Evolutionary conservation across 2,329 filamentous ascomycete species (phyloP).

Genomic region (Dactylellina leptospora): DNA sequence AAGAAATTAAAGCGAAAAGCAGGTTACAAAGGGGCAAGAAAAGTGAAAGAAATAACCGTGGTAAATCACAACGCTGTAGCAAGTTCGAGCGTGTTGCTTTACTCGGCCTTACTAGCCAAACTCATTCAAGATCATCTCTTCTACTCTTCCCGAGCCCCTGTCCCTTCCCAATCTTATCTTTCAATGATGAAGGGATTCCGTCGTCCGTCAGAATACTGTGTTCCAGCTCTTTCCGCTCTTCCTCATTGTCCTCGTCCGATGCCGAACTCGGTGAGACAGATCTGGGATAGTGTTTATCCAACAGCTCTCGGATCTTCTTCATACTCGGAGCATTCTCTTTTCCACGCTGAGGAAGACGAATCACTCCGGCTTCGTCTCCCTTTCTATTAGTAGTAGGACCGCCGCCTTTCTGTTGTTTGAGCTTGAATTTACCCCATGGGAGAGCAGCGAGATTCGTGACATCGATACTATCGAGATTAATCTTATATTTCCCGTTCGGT

Average conservation of each 20-base stretch:
- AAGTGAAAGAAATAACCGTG: too few species aligned
- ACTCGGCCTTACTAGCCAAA: too few species aligned
- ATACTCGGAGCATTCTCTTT: neutral
- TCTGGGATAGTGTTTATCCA: neutral
- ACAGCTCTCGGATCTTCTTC: neutral
- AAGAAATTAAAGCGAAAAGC: too few species aligned
- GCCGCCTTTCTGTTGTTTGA: neutral
- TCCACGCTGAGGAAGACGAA: neutral
- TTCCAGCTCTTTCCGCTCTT: constrained; percentile 13
- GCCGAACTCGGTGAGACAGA: neutral
- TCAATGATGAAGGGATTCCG: constrained; percentile 14
- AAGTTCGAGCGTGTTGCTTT: too few species aligned
- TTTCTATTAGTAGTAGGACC: neutral
- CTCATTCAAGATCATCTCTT: neutral
- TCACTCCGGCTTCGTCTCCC: neutral
- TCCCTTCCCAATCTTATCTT: neutral
- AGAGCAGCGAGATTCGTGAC: constrained; percentile 16
- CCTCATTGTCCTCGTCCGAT: neutral
- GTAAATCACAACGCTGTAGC: too few species aligned
- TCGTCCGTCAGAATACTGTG: constrained; percentile 25
- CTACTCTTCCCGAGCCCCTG: neutral
- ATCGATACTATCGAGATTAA: constrained; percentile 23
- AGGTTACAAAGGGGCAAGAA: too few species aligned
- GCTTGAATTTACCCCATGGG: constrained; percentile 24
- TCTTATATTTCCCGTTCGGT: neutral